Evolutionary conservation across 441 rosid genomes (phyloP).

Genomic region (California macrophylla): DNA sequence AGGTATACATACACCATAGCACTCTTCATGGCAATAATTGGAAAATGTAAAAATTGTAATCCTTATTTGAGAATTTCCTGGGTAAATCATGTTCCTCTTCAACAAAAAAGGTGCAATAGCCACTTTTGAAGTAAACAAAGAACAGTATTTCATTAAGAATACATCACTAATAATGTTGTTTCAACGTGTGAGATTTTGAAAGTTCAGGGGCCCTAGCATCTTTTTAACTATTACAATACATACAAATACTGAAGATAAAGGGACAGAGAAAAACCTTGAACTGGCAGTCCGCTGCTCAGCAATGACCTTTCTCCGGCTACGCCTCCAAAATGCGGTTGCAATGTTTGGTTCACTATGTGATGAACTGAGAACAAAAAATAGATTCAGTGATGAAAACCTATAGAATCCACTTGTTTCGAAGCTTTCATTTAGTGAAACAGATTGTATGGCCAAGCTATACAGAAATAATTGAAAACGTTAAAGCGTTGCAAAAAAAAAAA

Average conservation of each 20-base stretch:
- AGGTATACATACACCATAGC: background rate
- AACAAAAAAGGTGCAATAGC: too few relatives aligned
- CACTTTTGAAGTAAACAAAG: too few relatives aligned
- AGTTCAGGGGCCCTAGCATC: too few relatives aligned
- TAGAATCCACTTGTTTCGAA: background rate
- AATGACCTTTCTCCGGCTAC: conserved; percentile 91
- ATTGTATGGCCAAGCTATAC: background rate
- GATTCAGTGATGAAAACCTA: background rate
- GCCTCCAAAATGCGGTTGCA: conserved; percentile 79
- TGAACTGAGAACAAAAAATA: conserved; percentile 38
- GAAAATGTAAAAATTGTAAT: background rate
- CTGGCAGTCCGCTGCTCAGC: conserved; percentile 97
- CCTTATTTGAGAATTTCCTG: background rate
- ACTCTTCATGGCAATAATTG: background rate
- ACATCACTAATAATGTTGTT: too few relatives aligned
- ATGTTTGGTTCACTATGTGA: conserved; percentile 96
- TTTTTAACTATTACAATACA: background rate
- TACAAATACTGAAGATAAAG: conserved; percentile 17
- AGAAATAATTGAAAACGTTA: background rate
- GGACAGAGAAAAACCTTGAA: conserved; percentile 60
- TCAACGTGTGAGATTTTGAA: too few relatives aligned
- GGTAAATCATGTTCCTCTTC: too few relatives aligned
- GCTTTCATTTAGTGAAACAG: background rate
- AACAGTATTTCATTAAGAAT: too few relatives aligned
- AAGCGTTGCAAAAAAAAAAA: background rate